Conservation (phyloP, 2,329 filamentous ascomycete species). For the Raffaelea arxii region DNA sequence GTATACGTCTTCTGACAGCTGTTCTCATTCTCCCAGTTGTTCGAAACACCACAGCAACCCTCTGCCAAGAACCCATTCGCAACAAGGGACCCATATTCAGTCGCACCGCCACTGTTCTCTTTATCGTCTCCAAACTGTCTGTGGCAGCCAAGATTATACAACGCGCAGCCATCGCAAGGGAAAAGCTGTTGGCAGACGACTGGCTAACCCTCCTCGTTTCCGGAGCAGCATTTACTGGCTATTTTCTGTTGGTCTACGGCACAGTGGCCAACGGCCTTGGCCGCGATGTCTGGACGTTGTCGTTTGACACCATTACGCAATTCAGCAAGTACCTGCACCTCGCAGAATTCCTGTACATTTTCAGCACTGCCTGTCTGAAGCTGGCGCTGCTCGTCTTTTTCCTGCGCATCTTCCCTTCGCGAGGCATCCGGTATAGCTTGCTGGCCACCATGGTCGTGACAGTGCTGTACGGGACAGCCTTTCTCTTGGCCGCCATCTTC, state of each 20-base stretch:
- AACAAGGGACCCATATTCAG: slow-evolving; percentile 23
- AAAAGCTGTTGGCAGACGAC: slow-evolving; percentile 25
- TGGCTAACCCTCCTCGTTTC: slow-evolving; percentile 21
- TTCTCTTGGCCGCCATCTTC: slow-evolving; percentile 34
- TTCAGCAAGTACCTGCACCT: slow-evolving; percentile 34
- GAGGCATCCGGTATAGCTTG: slow-evolving; percentile 27
- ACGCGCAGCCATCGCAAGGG: slow-evolving; percentile 20
- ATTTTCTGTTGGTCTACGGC: slow-evolving; percentile 21
- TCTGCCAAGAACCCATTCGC: slow-evolving; percentile 15
- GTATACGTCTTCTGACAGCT: neutral
- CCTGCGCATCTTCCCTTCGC: slow-evolving; percentile 40
- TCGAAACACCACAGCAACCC: slow-evolving; percentile 16
- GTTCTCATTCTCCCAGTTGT: slow-evolving; percentile 7
- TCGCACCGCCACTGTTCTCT: slow-evolving; percentile 20
- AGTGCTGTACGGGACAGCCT: slow-evolving; percentile 28
- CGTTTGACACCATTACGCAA: slow-evolving; percentile 27
- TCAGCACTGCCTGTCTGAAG: slow-evolving; percentile 35
- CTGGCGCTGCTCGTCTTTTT: slow-evolving; percentile 45
- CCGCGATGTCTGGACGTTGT: slow-evolving; percentile 40
- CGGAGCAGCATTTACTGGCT: slow-evolving; percentile 18
- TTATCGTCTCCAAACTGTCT: slow-evolving; percentile 24
- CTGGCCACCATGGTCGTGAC: slow-evolving; percentile 32
- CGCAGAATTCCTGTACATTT: slow-evolving; percentile 33
- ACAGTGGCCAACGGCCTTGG: slow-evolving; percentile 33
- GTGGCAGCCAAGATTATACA: slow-evolving; percentile 27